phyloP scores from a whole-genome alignment of 2,329 filamentous ascomycete species.

The Calonectria pseudoreteaudii region DNA sequence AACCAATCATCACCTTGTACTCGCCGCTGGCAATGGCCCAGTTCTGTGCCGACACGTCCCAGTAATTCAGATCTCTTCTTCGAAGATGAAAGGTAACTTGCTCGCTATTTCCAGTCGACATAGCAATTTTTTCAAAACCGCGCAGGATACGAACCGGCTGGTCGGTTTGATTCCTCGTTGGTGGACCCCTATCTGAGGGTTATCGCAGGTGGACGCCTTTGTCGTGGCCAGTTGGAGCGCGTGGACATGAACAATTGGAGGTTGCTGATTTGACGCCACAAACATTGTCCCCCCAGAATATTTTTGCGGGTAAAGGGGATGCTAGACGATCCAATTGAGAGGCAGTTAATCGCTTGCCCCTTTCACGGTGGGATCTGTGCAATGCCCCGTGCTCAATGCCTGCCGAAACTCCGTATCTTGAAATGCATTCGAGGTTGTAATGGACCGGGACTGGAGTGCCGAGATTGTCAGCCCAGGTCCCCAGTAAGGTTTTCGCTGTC shows the following conservation, averaged over 20 bases:
- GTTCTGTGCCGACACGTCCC: conserved; percentile 5
- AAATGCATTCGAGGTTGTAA: not conserved
- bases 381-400: not conserved
- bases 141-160: conserved; percentile 64
- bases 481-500: not conserved
- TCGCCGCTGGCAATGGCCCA: conserved; percentile 6
- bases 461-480: not conserved
- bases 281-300: not conserved
- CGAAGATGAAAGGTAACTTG: not conserved
- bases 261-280: not conserved
- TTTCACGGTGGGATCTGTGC: not conserved
- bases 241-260: not conserved
- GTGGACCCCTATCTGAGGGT: no score
- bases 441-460: not conserved
- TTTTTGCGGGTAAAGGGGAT: not conserved
- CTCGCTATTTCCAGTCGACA: not conserved
- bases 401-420: not conserved
- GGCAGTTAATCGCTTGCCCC: not conserved
- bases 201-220: not conserved
- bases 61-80: conserved; percentile 3
- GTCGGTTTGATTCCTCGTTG: conserved; percentile 59
- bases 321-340: not conserved
- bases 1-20: not conserved
- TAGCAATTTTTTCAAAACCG: conserved; percentile 69
- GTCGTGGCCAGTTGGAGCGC: not conserved